These are phyloP conservation scores for Fraxinus dipetala DNA, from an alignment of 305 asterid species.

Conservation along the genomic window DNA sequence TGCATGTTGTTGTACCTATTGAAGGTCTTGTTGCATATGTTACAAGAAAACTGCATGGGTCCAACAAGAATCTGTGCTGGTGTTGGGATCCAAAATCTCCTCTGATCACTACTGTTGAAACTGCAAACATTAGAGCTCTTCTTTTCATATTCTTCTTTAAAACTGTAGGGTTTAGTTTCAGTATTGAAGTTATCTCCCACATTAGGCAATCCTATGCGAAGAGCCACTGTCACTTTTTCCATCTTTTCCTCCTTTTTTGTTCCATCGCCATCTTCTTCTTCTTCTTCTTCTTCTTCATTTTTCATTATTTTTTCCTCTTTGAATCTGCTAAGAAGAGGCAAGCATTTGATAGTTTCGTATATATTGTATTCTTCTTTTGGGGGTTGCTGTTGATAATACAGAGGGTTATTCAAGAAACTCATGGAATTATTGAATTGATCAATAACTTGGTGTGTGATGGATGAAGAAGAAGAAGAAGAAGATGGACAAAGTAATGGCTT, in stretches of 20 bases:
- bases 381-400: slow-evolving; percentile 35
- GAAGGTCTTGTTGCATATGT: slow-evolving; percentile 82
- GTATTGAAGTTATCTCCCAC: slow-evolving; percentile 18
- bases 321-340: slow-evolving; percentile 69
- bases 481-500: slow-evolving; percentile 36
- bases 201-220: slow-evolving; percentile 75
- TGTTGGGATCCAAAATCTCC: slow-evolving; percentile 89
- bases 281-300: slow-evolving; percentile 33
- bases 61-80: slow-evolving; percentile 92
- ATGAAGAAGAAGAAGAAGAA: slow-evolving; percentile 27
- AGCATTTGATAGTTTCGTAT: slow-evolving; percentile 46
- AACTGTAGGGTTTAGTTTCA: slow-evolving; percentile 18
- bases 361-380: slow-evolving; percentile 3
- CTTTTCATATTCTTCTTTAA: slow-evolving; percentile 25
- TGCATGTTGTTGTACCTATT: slow-evolving; percentile 96
- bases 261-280: not conserved
- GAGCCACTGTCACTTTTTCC: slow-evolving; percentile 49
- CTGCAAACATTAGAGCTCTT: slow-evolving; percentile 24
- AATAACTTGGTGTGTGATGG: slow-evolving; percentile 17
- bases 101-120: slow-evolving; percentile 27
- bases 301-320: slow-evolving; percentile 32
- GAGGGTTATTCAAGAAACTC: slow-evolving; percentile 48
- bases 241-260: slow-evolving; percentile 25
- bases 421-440: slow-evolving; percentile 23
- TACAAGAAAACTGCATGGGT: slow-evolving; percentile 87